A percentile compares a stretch with the other conserved stretches of the same genome.
These are phyloP conservation scores for Rhododendron molle DNA, from an alignment of 148 eudicot genomes.

Conservation along the genomic window DNA sequence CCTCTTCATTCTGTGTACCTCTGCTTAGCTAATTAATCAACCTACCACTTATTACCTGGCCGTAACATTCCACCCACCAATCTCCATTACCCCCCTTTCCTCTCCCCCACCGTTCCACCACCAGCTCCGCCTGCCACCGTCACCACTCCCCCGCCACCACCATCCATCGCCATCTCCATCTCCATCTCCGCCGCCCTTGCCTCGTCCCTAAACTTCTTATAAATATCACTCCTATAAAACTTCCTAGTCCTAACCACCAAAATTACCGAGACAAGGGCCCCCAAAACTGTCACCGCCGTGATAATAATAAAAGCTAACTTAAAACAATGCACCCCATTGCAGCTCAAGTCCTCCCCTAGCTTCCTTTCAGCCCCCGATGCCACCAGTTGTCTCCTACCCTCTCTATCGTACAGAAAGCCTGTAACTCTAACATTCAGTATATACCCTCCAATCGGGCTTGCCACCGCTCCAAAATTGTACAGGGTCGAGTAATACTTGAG, in stretches of 20 bases:
- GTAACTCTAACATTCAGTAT: slow-evolving; percentile 28
- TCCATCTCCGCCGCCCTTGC: slow-evolving; percentile 17
- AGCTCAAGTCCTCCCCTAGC: slow-evolving; percentile 25
- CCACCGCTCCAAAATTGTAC: slow-evolving; percentile 32
- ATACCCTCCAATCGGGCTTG: slow-evolving; percentile 35
- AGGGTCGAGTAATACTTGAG: slow-evolving; percentile 40
- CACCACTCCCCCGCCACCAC: neutral
- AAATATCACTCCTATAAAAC: slow-evolving; percentile 37
- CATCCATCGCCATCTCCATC: slow-evolving; percentile 22
- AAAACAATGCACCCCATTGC: slow-evolving; percentile 27
- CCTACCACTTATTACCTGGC: neutral
- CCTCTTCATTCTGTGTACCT: neutral
- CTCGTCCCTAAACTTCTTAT: slow-evolving; percentile 27
- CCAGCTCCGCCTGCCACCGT: neutral
- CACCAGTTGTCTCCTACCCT: slow-evolving; percentile 25
- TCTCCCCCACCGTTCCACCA: neutral
- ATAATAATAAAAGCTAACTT: slow-evolving; percentile 27
- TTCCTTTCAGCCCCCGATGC: slow-evolving; percentile 13
- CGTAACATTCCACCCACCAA: neutral
- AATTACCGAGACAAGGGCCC: slow-evolving; percentile 21
- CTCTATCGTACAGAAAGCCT: slow-evolving; percentile 30
- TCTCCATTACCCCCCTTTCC: neutral
- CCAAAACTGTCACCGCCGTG: slow-evolving; percentile 22
- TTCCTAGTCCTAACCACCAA: slow-evolving; percentile 36
- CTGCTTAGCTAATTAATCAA: neutral